These are phyloP conservation scores for Sicyos baderoa DNA, from an alignment of 306 rosid genomes.

Conservation along the genomic window DNA sequence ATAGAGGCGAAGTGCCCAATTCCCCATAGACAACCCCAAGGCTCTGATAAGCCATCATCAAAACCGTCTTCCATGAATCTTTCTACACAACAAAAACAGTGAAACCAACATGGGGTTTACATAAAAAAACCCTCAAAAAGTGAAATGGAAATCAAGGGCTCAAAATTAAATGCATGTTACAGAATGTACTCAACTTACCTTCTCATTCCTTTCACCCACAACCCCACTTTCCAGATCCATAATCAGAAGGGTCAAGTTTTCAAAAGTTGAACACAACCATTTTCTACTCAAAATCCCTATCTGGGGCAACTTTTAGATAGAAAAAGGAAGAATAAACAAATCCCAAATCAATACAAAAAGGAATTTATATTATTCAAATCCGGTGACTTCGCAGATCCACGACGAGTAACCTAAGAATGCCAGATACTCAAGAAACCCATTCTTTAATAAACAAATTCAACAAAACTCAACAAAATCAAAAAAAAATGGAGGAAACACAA, in stretches of 20 bases:
- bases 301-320: slow-evolving; percentile 13
- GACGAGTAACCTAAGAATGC: slow-evolving; percentile 24
- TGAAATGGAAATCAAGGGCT: slow-evolving; percentile 2
- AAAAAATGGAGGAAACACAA: slow-evolving; percentile 25
- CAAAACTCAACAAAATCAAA: slow-evolving; percentile 26
- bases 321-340: neutral
- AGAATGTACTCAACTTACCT: slow-evolving; percentile 43
- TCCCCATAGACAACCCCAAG: slow-evolving; percentile 96
- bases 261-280: slow-evolving; percentile 34
- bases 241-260: slow-evolving; percentile 25
- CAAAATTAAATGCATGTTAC: slow-evolving; percentile 20
- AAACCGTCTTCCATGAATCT: slow-evolving; percentile 70
- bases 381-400: slow-evolving; percentile 31
- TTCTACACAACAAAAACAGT: slow-evolving; percentile 32
- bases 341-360: neutral
- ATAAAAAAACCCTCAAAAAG: slow-evolving; percentile 1
- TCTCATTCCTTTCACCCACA: slow-evolving; percentile 30
- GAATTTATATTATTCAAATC: neutral
- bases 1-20: slow-evolving; percentile 85
- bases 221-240: slow-evolving; percentile 78
- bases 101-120: slow-evolving; percentile 17
- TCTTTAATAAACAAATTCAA: slow-evolving; percentile 11
- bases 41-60: slow-evolving; percentile 85
- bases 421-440: slow-evolving; percentile 29
- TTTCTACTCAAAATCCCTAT: slow-evolving; percentile 17